phyloP scores from a whole-genome alignment of 2,329 filamentous ascomycete species.

The Hymenoscyphus occultus region DNA sequence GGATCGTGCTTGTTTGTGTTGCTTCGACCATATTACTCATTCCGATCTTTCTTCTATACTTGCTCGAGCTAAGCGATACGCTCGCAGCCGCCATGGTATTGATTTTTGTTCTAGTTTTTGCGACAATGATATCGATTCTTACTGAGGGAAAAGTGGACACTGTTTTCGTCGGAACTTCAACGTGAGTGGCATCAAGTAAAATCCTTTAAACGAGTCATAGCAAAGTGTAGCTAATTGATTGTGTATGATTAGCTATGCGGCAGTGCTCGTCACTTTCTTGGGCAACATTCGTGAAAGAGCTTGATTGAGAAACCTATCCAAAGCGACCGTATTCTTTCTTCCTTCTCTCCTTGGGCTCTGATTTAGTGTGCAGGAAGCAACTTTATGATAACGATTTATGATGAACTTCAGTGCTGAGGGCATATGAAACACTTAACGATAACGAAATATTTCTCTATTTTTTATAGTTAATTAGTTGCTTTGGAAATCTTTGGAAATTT shows the following conservation, averaged over 20 bases:
- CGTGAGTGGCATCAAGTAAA: constrained; percentile 7
- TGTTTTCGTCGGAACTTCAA: constrained; percentile 16
- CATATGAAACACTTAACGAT: no score
- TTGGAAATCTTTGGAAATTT: no score
- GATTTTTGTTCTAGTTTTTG: constrained; percentile 15
- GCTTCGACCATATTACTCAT: constrained; percentile 15
- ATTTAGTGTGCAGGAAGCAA: no score
- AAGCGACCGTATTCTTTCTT: not conserved
- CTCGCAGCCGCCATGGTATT: constrained; percentile 6
- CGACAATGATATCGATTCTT: constrained; percentile 15
- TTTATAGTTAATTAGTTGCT: no score
- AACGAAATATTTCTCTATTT: no score
- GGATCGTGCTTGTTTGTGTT: constrained; percentile 13
- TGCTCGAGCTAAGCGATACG: constrained; percentile 10
- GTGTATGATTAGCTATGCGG: constrained; percentile 8
- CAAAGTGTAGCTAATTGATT: not conserved
- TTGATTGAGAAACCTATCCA: not conserved
- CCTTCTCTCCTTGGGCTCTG: no score
- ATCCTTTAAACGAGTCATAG: no score
- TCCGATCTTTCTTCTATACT: constrained; percentile 18
- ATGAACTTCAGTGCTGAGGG: no score
- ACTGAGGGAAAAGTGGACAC: constrained; percentile 13
- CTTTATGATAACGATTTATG: no score
- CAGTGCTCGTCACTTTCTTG: constrained; percentile 15
- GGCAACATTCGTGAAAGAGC: constrained; percentile 11